These are phyloP conservation scores for Prunus salicina DNA, from an alignment of 306 rosid genomes.

Conservation along the genomic window DNA sequence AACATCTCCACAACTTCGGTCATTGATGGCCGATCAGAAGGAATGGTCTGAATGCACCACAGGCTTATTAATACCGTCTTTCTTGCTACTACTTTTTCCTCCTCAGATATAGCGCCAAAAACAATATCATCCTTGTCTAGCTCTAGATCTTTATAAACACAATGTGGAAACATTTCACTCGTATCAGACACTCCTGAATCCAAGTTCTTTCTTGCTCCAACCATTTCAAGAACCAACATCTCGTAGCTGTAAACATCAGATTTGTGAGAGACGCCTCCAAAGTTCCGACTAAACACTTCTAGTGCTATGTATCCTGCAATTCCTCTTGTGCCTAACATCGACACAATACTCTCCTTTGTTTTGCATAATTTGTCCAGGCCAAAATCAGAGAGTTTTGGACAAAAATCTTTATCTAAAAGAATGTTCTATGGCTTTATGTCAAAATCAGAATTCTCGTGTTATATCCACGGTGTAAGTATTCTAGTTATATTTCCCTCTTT, in stretches of 20 bases:
- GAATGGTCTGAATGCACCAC: slow-evolving; percentile 40
- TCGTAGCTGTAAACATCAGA: no score
- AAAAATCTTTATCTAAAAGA: slow-evolving; percentile 4
- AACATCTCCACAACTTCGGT: slow-evolving; percentile 38
- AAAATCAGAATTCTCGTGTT: slow-evolving; percentile 34
- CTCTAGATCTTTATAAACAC: no score
- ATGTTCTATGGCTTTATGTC: slow-evolving; percentile 24
- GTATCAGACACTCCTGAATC: no score
- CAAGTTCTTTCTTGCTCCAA: no score
- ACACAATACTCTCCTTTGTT: not conserved
- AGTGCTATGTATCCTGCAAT: slow-evolving; percentile 16
- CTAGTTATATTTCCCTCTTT: no score
- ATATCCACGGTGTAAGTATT: slow-evolving; percentile 41
- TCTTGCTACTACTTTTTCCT: slow-evolving; percentile 26
- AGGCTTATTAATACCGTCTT: slow-evolving; percentile 32
- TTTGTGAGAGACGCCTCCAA: no score
- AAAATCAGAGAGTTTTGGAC: slow-evolving; percentile 6
- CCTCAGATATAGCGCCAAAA: not conserved
- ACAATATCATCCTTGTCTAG: not conserved
- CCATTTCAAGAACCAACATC: no score
- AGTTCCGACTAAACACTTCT: not conserved
- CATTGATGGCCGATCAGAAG: slow-evolving; percentile 38
- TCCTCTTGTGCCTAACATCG: slow-evolving; percentile 1
- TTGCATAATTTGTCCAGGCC: not conserved
- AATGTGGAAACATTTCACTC: no score